Evolutionary conservation across 768 basidiomycete species (phyloP).

Genomic region (Leccinum sublutescens): DNA sequence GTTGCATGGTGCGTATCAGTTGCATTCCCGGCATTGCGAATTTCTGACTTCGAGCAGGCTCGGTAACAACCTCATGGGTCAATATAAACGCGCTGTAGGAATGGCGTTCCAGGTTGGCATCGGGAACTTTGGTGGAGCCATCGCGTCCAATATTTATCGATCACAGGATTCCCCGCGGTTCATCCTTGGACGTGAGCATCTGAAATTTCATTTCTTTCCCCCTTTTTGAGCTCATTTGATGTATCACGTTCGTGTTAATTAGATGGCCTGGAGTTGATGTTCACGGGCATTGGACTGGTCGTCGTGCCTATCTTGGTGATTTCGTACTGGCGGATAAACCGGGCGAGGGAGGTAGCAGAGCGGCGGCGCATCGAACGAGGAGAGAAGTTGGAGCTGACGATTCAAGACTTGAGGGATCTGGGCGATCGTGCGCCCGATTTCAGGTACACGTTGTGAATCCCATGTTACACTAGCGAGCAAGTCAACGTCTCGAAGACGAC

Average conservation of each 20-base stretch:
- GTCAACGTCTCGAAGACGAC: background rate
- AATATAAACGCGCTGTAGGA: constrained; percentile 67
- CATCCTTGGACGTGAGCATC: constrained; percentile 54
- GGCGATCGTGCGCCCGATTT: constrained; percentile 67
- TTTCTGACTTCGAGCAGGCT: constrained; percentile 41
- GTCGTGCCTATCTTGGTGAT: constrained; percentile 47
- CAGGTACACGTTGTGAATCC: constrained; percentile 46
- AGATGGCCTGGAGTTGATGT: constrained; percentile 69
- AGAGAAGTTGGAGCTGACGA: constrained; percentile 16
- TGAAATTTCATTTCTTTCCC: background rate
- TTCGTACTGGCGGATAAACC: constrained; percentile 56
- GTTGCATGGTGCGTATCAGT: constrained; percentile 51
- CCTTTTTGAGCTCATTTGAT: background rate
- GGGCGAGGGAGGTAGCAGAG: constrained; percentile 40
- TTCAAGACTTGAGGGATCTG: constrained; percentile 32
- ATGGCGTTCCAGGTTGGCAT: constrained; percentile 53
- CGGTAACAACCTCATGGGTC: constrained; percentile 52
- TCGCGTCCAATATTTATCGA: constrained; percentile 63
- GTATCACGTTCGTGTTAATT: background rate
- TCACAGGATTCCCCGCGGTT: constrained; percentile 58
- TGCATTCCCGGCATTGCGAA: constrained; percentile 4
- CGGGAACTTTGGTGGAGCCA: constrained; percentile 65
- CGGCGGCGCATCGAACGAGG: constrained; percentile 16
- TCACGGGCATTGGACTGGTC: constrained; percentile 63
- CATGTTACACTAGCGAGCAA: background rate